Evolutionary conservation across 306 rosid species (phyloP).

Genomic region (Nissolia schottii): DNA sequence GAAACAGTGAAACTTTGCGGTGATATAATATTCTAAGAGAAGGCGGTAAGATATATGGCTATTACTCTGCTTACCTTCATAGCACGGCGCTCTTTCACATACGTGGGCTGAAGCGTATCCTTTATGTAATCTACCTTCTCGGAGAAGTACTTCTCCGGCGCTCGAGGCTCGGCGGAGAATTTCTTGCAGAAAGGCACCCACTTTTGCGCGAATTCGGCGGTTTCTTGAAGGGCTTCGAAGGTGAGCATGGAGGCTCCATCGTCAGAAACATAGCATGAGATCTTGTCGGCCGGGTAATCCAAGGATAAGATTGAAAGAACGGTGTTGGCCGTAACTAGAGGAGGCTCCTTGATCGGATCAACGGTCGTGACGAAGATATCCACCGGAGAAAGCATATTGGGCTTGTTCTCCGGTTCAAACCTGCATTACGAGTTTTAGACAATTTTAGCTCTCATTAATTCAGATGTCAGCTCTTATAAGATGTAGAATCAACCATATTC

Average conservation of each 20-base stretch:
- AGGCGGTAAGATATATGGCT: slow-evolving; percentile 8
- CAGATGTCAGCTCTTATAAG: not conserved
- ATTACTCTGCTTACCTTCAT: slow-evolving; percentile 68
- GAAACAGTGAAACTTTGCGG: not conserved
- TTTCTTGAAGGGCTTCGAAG: slow-evolving; percentile 90
- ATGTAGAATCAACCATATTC: not conserved
- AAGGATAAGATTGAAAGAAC: slow-evolving; percentile 85
- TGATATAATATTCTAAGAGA: not conserved
- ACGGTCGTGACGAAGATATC: slow-evolving; percentile 85
- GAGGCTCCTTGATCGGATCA: slow-evolving; percentile 96
- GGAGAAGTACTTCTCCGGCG: slow-evolving; percentile 86
- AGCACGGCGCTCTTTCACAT: slow-evolving; percentile 87
- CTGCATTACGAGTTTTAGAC: slow-evolving; percentile 39
- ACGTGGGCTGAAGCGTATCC: slow-evolving; percentile 88
- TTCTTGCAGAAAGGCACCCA: slow-evolving; percentile 97
- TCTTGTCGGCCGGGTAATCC: slow-evolving; percentile 84
- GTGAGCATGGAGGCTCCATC: slow-evolving; percentile 97
- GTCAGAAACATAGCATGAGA: slow-evolving; percentile 92
- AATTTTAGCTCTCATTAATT: not conserved
- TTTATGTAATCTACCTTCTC: slow-evolving; percentile 90
- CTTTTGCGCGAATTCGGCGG: slow-evolving; percentile 82
- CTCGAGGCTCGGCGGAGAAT: slow-evolving; percentile 74
- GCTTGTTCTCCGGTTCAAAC: slow-evolving; percentile 87
- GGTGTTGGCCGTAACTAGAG: slow-evolving; percentile 87
- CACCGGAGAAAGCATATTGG: slow-evolving; percentile 70